Percentiles rank a stretch among this genome's conserved stretches.
phyloP scores from a whole-genome alignment of 2,329 filamentous ascomycete genomes.

The Aspergillus brasiliensis region DNA sequence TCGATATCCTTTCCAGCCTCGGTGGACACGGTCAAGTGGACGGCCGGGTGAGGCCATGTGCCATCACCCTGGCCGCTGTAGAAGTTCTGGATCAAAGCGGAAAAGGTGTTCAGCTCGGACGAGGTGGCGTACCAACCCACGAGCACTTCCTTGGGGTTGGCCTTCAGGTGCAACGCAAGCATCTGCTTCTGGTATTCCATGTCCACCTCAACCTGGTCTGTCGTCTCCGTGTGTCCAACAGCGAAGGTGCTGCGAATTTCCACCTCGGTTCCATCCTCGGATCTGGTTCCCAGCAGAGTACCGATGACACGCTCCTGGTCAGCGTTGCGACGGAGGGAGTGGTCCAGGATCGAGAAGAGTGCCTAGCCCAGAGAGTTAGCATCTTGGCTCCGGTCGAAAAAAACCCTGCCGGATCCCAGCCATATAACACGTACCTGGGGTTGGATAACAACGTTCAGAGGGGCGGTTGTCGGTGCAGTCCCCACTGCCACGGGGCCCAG shows the following conservation, averaged over 20 bases:
- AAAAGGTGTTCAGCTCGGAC: conserved; percentile 96
- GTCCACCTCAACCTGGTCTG: conserved; percentile 98
- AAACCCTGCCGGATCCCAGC: not conserved
- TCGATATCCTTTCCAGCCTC: conserved; percentile 86
- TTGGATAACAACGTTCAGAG: conserved; percentile 91
- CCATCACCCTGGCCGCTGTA: conserved; percentile 96
- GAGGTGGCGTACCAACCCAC: conserved; percentile 99
- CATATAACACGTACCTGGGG: conserved; percentile 71
- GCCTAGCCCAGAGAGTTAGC: conserved; percentile 47
- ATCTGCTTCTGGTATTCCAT: conserved; percentile 99
- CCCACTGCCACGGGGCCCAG: conserved; percentile 79
- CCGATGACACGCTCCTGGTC: conserved; percentile 96
- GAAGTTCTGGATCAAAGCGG: conserved; percentile 98
- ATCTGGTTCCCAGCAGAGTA: conserved; percentile 87
- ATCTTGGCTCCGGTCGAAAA: conserved; percentile 4
- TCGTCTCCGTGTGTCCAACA: conserved; percentile 96
- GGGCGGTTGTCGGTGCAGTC: conserved; percentile 82
- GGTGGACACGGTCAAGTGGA: conserved; percentile 93
- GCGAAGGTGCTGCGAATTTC: conserved; percentile 96
- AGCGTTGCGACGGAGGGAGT: conserved; percentile 86
- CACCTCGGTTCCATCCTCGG: conserved; percentile 94
- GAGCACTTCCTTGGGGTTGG: conserved; percentile 87
- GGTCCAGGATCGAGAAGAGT: conserved; percentile 74
- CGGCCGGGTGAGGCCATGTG: conserved; percentile 94
- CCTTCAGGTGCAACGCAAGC: conserved; percentile 91